Conservation (phyloP, 192 early-diverging fungal species). For the Backusella psychrophila region DNA sequence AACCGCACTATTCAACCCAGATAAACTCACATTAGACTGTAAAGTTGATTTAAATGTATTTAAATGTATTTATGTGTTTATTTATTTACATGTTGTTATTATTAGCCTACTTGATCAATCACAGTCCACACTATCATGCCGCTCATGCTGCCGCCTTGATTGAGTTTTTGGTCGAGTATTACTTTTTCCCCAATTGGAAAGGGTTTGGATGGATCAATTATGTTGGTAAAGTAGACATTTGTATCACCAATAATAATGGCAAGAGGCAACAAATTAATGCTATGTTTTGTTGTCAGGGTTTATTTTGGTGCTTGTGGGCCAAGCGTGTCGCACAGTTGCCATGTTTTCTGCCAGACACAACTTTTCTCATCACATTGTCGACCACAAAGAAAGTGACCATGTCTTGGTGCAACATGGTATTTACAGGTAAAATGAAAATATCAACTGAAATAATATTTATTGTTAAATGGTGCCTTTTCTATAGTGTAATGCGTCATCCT, state of each 20-base stretch:
- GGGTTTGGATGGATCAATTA: conserved; percentile 39
- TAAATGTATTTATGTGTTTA: not conserved
- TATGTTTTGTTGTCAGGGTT: conserved; percentile 46
- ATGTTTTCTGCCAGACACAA: conserved; percentile 92
- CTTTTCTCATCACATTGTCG: conserved; percentile 81
- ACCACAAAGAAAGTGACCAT: conserved; percentile 68
- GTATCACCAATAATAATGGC: not conserved
- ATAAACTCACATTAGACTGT: conserved; percentile 70
- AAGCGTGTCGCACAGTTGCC: conserved; percentile 74
- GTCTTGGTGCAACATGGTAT: conserved; percentile 83
- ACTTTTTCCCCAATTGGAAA: conserved; percentile 60
- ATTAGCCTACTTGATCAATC: conserved; percentile 73
- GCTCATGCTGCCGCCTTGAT: conserved; percentile 63
- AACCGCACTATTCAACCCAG: conserved; percentile 78
- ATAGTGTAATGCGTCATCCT: conserved; percentile 83
- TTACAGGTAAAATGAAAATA: conserved; percentile 62
- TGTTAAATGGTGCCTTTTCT: not conserved
- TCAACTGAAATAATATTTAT: not conserved
- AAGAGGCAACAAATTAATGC: not conserved
- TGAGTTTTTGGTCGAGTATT: conserved; percentile 70
- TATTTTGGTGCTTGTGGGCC: conserved; percentile 61
- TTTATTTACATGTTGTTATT: not conserved
- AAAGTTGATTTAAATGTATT: conserved; percentile 20
- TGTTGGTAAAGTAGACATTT: conserved; percentile 27
- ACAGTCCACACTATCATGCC: conserved; percentile 66